Conservation (phyloP, 1,284 basidiomycete species). For the Ustilago loliicola region DNA sequence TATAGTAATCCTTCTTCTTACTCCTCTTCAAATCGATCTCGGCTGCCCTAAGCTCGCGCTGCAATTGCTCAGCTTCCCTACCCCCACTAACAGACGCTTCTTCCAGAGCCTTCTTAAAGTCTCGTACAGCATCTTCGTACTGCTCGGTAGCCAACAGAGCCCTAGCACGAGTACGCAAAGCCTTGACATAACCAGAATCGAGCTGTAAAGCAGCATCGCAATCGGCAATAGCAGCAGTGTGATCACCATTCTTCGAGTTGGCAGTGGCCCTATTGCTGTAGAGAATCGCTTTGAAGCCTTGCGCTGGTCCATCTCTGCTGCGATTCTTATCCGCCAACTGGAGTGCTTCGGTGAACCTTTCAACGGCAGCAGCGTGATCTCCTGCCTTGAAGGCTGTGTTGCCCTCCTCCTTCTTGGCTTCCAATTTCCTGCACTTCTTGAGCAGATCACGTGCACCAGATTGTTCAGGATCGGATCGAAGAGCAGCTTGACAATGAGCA, state of each 20-base stretch:
- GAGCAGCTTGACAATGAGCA: slow-evolving; percentile 80
- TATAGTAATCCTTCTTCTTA: slow-evolving; percentile 78
- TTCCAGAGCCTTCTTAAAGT: slow-evolving; percentile 83
- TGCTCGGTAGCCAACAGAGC: slow-evolving; percentile 81
- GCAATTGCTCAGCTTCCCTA: slow-evolving; percentile 77
- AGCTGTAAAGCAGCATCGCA: slow-evolving; percentile 79
- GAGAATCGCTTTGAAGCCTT: slow-evolving; percentile 75
- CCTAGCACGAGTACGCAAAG: slow-evolving; percentile 84
- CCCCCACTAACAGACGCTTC: slow-evolving; percentile 70
- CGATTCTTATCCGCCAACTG: slow-evolving; percentile 52
- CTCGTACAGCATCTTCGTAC: slow-evolving; percentile 79
- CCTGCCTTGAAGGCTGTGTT: slow-evolving; percentile 81
- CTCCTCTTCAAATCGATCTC: slow-evolving; percentile 67
- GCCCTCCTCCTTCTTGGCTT: slow-evolving; percentile 85
- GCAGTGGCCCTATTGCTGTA: slow-evolving; percentile 87
- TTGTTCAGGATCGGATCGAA: slow-evolving; percentile 84
- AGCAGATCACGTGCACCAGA: slow-evolving; percentile 79
- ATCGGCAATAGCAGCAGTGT: slow-evolving; percentile 80
- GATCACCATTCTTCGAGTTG: slow-evolving; percentile 77
- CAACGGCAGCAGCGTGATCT: slow-evolving; percentile 77
- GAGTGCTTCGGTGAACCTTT: slow-evolving; percentile 71
- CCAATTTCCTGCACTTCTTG: slow-evolving; percentile 82
- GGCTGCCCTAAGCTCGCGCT: slow-evolving; percentile 73
- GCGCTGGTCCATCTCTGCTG: slow-evolving; percentile 52
- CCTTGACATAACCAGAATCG: slow-evolving; percentile 81